Conservation (phyloP, 129 eudicot species). For the Solidago caesia region DNA sequence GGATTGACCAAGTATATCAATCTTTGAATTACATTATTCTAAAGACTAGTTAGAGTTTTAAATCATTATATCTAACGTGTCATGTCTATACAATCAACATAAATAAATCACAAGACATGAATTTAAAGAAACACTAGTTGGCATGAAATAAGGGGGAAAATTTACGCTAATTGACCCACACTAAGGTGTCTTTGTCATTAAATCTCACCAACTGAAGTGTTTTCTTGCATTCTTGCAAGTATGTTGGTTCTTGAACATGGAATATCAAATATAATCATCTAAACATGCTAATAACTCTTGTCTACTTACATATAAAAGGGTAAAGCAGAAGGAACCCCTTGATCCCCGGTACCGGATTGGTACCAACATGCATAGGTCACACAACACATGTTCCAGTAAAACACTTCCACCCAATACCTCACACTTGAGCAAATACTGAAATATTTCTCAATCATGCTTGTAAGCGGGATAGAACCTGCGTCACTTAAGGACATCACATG, state of each 20-base stretch:
- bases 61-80: slow-evolving; percentile 4
- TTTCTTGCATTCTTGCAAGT: too few species aligned
- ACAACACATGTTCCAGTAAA: too few species aligned
- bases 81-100: slow-evolving; percentile 13
- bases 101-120: background rate
- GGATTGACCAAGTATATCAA: slow-evolving; percentile 26
- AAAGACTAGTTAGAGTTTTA: slow-evolving; percentile 14
- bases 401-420: too few species aligned
- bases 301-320: too few species aligned
- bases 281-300: background rate
- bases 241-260: background rate
- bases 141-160: slow-evolving; percentile 1
- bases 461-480: too few species aligned
- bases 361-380: too few species aligned
- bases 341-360: too few species aligned
- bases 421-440: too few species aligned
- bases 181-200: slow-evolving; percentile 1
- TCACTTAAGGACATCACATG: too few species aligned
- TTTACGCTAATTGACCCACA: background rate
- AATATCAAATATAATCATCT: background rate
- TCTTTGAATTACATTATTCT: slow-evolving; percentile 16
- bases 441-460: too few species aligned
- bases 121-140: background rate
- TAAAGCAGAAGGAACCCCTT: too few species aligned
- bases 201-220: background rate